These are phyloP conservation scores for Ascochyta clinopodiicola DNA, from an alignment of 2,329 filamentous ascomycete genomes.

Conservation along the genomic window DNA sequence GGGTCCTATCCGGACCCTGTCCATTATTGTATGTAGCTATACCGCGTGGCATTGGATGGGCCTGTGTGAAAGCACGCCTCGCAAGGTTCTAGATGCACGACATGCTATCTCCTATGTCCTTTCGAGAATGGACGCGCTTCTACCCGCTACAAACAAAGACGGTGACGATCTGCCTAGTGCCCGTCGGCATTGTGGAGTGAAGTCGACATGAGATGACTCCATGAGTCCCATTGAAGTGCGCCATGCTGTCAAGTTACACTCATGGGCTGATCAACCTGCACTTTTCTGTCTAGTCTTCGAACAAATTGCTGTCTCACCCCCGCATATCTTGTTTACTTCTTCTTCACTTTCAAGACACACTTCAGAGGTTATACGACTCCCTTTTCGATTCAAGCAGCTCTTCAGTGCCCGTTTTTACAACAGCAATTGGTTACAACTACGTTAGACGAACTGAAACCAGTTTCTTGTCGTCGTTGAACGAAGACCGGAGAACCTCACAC, in stretches of 20 bases:
- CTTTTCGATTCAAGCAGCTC: background rate
- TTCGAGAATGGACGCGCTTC: conserved; percentile 10
- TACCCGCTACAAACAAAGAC: conserved; percentile 7
- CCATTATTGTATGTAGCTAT: conserved; percentile 5
- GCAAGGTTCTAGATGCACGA: background rate
- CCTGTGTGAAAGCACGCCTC: background rate
- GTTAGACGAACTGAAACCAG: background rate
- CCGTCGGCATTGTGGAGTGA: background rate
- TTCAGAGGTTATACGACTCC: background rate
- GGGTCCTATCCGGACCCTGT: background rate
- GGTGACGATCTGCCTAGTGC: conserved; percentile 13
- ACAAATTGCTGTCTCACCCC: background rate
- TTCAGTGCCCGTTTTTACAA: background rate
- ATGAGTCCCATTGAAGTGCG: background rate
- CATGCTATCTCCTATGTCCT: background rate
- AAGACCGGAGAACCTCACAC: background rate
- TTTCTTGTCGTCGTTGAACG: background rate
- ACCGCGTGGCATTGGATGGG: conserved; percentile 3
- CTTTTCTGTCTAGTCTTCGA: background rate
- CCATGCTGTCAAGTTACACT: conserved; percentile 3
- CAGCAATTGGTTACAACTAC: too few relatives aligned
- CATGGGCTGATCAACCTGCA: background rate
- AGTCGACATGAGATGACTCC: background rate
- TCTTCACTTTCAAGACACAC: background rate
- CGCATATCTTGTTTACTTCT: background rate